Evolutionary conservation across 768 basidiomycete genomes (phyloP).

Genomic region (Polyporus arcularius): DNA sequence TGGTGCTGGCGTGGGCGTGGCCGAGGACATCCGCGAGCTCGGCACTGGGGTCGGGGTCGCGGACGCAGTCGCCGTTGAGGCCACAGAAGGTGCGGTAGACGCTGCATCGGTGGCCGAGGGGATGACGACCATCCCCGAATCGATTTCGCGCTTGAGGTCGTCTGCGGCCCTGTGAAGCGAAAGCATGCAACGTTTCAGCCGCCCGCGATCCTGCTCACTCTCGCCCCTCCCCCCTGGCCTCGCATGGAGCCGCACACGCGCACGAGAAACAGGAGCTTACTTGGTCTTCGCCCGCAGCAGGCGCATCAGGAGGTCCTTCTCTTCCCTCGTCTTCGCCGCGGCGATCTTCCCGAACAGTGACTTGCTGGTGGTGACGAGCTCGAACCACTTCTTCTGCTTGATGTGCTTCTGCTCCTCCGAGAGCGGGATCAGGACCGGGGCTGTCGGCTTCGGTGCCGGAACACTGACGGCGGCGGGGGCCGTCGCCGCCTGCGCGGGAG

Average conservation of each 20-base stretch:
- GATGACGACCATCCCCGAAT: not conserved
- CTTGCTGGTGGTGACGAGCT: conserved; percentile 56
- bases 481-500: not conserved
- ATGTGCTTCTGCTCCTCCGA: conserved; percentile 26
- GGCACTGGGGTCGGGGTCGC: not conserved
- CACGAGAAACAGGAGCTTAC: conserved; percentile 34
- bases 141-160: conserved; percentile 21
- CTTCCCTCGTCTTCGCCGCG: conserved; percentile 49
- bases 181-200: not conserved
- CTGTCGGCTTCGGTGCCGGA: conserved; percentile 9
- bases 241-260: not conserved
- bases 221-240: not conserved
- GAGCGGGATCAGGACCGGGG: not conserved
- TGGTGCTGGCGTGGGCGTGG: conserved; percentile 1
- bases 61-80: not conserved
- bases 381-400: conserved; percentile 49
- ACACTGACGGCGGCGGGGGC: not conserved
- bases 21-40: not conserved
- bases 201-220: not conserved
- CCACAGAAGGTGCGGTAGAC: not conserved
- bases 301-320: conserved; percentile 48
- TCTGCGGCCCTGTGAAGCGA: conserved; percentile 37
- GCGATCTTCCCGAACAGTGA: conserved; percentile 47
- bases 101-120: not conserved
- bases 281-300: conserved; percentile 52